Percentiles rank a stretch among this genome's conserved stretches.
Conservation (phyloP, 148 eudicot species). For the Rhododendron griersonianum region DNA sequence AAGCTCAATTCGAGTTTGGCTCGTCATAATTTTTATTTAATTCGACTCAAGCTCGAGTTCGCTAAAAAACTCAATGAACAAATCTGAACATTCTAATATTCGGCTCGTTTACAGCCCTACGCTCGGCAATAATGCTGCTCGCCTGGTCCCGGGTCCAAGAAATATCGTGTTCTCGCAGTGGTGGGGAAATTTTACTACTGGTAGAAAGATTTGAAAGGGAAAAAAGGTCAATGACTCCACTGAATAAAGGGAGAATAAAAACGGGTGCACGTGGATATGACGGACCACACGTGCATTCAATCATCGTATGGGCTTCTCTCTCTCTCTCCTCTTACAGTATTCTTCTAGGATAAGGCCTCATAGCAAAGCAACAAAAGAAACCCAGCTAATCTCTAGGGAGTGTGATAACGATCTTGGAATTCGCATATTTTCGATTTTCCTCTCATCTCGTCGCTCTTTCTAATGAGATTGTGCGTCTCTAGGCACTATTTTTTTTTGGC, state of each 20-base stretch:
- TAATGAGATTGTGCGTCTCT: not conserved
- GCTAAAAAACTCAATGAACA: no score
- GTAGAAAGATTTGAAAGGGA: not conserved
- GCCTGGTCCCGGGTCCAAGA: no score
- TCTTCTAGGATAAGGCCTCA: not conserved
- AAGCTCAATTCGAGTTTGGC: no score
- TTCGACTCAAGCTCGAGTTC: no score
- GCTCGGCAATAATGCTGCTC: no score
- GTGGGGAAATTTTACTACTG: no score
- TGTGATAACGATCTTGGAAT: not conserved
- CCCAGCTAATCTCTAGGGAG: not conserved
- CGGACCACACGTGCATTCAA: constrained; percentile 15
- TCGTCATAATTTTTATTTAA: no score
- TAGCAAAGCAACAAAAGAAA: not conserved
- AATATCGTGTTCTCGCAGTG: no score
- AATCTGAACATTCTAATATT: no score
- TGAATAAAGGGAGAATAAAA: not conserved
- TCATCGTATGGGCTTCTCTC: not conserved
- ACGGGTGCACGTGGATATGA: constrained; percentile 15
- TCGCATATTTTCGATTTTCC: not conserved
- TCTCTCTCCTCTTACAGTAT: not conserved
- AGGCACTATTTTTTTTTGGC: not conserved
- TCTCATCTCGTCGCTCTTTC: not conserved
- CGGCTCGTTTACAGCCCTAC: no score
- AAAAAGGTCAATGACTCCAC: not conserved